These are phyloP conservation scores for Hymenotorrendiella dingleyae DNA, from an alignment of 2,329 filamentous ascomycete genomes.

Conservation along the genomic window DNA sequence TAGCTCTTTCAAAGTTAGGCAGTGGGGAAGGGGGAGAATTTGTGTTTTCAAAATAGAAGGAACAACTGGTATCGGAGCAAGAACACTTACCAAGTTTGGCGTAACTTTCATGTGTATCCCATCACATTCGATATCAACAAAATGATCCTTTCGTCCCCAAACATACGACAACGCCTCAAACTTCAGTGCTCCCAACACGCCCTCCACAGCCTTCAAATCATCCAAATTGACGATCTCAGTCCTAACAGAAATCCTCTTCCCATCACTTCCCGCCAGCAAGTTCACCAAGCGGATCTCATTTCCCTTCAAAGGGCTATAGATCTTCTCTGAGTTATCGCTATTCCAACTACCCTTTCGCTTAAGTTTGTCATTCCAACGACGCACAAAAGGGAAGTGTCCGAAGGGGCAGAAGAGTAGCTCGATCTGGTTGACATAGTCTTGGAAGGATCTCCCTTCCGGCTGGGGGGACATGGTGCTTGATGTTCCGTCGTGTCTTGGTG, in stretches of 20 bases:
- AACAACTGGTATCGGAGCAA: no score
- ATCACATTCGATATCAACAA: not conserved
- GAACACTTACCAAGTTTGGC: conserved; percentile 4
- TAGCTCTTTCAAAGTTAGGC: no score
- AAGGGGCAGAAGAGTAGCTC: no score
- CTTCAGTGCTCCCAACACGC: not conserved
- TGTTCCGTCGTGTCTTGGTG: no score
- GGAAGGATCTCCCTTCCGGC: no score
- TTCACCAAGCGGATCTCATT: not conserved
- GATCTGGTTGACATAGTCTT: no score
- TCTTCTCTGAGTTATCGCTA: not conserved
- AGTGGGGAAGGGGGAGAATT: no score
- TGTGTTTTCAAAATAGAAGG: no score
- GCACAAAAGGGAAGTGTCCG: no score
- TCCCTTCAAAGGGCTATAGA: not conserved
- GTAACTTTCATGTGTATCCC: conserved; percentile 1
- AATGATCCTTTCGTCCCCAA: conserved; percentile 3
- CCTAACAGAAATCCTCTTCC: not conserved
- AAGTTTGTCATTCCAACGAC: no score
- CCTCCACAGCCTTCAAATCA: no score
- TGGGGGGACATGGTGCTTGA: no score
- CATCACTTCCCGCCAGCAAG: not conserved
- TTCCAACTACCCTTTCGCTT: conserved; percentile 1
- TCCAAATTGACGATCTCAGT: not conserved
- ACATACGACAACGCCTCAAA: conserved; percentile 6